These are phyloP conservation scores for Calocybe indica DNA, from an alignment of 768 basidiomycete species.

Conservation along the genomic window DNA sequence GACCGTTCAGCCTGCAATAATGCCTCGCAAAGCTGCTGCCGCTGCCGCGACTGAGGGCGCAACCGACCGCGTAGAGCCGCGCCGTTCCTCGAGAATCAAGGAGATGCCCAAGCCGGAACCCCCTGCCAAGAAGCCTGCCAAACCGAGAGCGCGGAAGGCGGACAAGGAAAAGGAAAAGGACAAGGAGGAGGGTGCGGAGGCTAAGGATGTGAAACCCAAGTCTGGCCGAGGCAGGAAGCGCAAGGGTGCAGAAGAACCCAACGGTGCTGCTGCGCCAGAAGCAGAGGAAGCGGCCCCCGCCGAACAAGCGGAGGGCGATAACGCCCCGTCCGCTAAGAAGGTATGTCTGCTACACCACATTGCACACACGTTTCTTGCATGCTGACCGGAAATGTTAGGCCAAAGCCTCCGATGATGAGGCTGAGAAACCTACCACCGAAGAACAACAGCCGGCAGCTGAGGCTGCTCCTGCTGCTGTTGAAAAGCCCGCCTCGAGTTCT, in stretches of 20 bases:
- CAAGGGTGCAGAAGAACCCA: slow-evolving; percentile 35
- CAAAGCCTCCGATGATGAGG: slow-evolving; percentile 28
- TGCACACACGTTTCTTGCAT: slow-evolving; percentile 18
- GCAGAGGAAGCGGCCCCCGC: slow-evolving; percentile 5
- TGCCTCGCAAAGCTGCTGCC: slow-evolving; percentile 69
- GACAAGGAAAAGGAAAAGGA: slow-evolving; percentile 34
- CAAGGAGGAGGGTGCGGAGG: slow-evolving; percentile 29
- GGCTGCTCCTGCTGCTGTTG: slow-evolving; percentile 27
- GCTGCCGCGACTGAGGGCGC: slow-evolving; percentile 29
- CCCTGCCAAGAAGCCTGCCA: slow-evolving; percentile 54
- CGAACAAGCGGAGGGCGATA: slow-evolving; percentile 26
- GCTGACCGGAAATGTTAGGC: slow-evolving; percentile 35
- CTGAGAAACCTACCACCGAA: slow-evolving; percentile 8
- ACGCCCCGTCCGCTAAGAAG: slow-evolving; percentile 60
- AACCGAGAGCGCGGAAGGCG: slow-evolving; percentile 55
- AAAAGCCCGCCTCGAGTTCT: slow-evolving; percentile 30
- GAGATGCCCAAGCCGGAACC: slow-evolving; percentile 54
- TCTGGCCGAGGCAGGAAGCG: slow-evolving; percentile 35
- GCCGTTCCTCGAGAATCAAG: slow-evolving; percentile 74
- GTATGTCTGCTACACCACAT: slow-evolving; percentile 23
- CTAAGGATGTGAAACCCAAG: slow-evolving; percentile 54
- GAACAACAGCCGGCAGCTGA: slow-evolving; percentile 29
- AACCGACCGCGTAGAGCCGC: slow-evolving; percentile 41
- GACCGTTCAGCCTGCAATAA: slow-evolving; percentile 19
- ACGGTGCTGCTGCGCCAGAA: slow-evolving; percentile 28